phyloP scores from a whole-genome alignment of 164 flowering plant genomes.

The Dillenia suffruticosa region DNA sequence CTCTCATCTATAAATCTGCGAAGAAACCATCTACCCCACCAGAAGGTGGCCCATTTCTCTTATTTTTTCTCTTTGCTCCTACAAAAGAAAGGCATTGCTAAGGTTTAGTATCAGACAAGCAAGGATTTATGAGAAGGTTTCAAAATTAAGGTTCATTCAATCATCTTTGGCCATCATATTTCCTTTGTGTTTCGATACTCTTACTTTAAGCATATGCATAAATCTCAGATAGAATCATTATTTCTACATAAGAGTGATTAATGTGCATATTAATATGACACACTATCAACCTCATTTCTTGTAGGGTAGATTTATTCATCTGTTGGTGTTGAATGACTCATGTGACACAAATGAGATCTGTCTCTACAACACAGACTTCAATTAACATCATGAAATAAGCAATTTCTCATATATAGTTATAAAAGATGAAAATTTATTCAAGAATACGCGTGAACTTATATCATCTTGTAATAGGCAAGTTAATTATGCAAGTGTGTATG shows the following conservation, averaged over 20 bases:
- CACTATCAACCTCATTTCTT: no score
- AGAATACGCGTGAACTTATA: no score
- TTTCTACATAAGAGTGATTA: not conserved
- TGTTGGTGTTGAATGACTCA: no score
- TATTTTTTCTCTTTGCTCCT: constrained; percentile 36
- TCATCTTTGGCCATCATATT: not conserved
- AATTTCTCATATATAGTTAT: no score
- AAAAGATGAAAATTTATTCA: no score
- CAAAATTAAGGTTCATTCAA: not conserved
- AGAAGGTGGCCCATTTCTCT: constrained; percentile 18
- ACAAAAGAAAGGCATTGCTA: constrained; percentile 8
- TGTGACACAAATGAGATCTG: no score
- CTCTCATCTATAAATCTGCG: constrained; percentile 38
- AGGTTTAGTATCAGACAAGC: not conserved
- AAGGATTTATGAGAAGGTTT: not conserved
- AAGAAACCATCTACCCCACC: constrained; percentile 32
- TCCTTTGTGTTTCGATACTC: not conserved
- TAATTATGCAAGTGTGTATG: no score
- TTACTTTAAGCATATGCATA: not conserved
- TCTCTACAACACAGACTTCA: no score
- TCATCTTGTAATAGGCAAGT: no score
- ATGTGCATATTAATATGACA: not conserved
- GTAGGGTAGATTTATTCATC: no score
- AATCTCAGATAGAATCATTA: not conserved
- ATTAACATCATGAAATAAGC: no score